Conservation (phyloP, 441 rosid species). For the Eugenia klotzschiana region DNA sequence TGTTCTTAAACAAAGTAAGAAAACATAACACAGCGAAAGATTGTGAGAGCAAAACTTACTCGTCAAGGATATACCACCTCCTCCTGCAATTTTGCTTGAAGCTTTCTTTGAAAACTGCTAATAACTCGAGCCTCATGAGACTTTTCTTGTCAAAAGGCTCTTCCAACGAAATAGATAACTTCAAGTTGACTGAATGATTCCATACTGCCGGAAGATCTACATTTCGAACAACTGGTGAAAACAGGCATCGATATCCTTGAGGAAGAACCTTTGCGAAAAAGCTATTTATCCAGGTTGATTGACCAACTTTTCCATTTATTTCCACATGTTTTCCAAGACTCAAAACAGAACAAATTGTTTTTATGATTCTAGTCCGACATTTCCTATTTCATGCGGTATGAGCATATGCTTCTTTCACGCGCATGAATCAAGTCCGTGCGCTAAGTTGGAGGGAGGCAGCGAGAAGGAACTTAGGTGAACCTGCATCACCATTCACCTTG, state of each 20-base stretch:
- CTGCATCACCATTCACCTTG: not conserved
- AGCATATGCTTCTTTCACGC: not conserved
- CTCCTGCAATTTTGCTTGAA: conserved; percentile 21
- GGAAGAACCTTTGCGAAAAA: not conserved
- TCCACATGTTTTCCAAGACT: not conserved
- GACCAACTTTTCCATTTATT: not conserved
- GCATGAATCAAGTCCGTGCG: not conserved
- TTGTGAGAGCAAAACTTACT: conserved; percentile 18
- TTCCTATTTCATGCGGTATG: not conserved
- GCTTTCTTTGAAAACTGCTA: conserved; percentile 17
- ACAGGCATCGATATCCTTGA: not conserved
- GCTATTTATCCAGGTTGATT: not conserved
- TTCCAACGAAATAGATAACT: not conserved
- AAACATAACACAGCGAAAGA: conserved; percentile 15
- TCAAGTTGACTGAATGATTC: not conserved
- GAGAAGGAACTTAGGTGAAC: not conserved
- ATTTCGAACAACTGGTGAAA: not conserved
- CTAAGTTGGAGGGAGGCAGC: not conserved
- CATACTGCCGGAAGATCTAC: not conserved
- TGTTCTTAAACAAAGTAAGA: conserved; percentile 9
- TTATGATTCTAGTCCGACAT: not conserved
- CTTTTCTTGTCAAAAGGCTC: not conserved
- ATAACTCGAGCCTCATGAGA: conserved; percentile 9
- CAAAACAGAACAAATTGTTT: not conserved
- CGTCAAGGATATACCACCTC: conserved; percentile 41